A percentile compares a stretch with the other conserved stretches of the same genome.
phyloP scores from a whole-genome alignment of 2,329 filamentous ascomycete species.

The Hypomyces perniciosus region DNA sequence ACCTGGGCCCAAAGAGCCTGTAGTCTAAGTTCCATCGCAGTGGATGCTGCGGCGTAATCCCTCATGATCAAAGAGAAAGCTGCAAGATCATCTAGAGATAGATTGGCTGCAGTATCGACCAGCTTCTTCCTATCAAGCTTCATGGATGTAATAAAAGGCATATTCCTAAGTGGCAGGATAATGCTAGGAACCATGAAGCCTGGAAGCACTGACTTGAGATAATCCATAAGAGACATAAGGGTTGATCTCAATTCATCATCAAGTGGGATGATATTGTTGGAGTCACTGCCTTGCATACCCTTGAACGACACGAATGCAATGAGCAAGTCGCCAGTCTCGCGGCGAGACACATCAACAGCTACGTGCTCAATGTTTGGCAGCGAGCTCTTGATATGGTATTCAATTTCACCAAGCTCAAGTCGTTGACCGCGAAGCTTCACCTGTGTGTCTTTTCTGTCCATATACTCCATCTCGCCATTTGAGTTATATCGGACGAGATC shows the following conservation, averaged over 20 bases:
- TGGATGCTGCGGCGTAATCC: slow-evolving; percentile 11
- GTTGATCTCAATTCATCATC: background rate
- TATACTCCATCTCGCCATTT: slow-evolving; percentile 33
- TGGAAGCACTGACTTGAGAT: slow-evolving; percentile 14
- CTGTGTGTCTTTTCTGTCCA: slow-evolving; percentile 49
- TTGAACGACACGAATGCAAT: slow-evolving; percentile 3
- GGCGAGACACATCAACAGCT: background rate
- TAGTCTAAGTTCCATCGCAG: slow-evolving; percentile 1
- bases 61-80: background rate
- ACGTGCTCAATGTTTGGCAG: background rate
- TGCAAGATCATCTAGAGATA: slow-evolving; percentile 3
- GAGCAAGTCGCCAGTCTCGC: background rate
- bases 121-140: slow-evolving; percentile 13
- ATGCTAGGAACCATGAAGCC: slow-evolving; percentile 31
- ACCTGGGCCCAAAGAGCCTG: slow-evolving; percentile 3
- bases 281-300: background rate
- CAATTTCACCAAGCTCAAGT: slow-evolving; percentile 36
- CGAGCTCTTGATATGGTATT: slow-evolving; percentile 8
- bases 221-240: background rate
- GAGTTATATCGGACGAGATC: slow-evolving; percentile 37
- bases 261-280: background rate
- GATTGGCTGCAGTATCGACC: background rate
- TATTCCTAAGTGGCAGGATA: slow-evolving; percentile 20
- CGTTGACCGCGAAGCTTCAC: slow-evolving; percentile 53
- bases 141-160: slow-evolving; percentile 14